phyloP scores from a whole-genome alignment of 768 basidiomycete species.

The Austroboletus festivus region DNA sequence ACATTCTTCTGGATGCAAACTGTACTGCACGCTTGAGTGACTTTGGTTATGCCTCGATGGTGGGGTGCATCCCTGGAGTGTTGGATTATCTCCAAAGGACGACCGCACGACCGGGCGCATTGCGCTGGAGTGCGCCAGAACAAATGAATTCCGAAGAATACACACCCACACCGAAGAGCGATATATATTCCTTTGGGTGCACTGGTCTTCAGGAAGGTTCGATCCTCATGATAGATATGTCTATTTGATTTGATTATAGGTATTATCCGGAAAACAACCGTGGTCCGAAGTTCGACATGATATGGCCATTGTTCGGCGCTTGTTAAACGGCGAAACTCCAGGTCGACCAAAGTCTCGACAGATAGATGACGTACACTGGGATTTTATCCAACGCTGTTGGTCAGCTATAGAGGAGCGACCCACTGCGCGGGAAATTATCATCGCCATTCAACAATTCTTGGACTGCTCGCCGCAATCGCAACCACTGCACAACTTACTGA shows the following conservation, averaged over 20 bases:
- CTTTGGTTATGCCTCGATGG: conserved; percentile 36
- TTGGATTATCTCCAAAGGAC: conserved; percentile 2
- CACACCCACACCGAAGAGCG: not conserved
- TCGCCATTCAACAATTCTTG: not conserved
- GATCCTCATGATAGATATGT: not conserved
- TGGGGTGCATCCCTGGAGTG: not conserved
- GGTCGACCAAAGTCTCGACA: not conserved
- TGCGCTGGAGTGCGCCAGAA: conserved; percentile 43
- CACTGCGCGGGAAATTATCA: not conserved
- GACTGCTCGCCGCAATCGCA: no score
- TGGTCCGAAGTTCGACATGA: not conserved
- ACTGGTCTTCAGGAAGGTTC: conserved; percentile 23
- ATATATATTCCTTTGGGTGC: no score
- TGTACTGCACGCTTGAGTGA: conserved; percentile 40
- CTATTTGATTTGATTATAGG: conserved; percentile 15
- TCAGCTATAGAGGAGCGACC: not conserved
- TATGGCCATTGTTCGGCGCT: conserved; percentile 2
- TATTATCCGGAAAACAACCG: conserved; percentile 14
- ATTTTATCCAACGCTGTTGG: conserved; percentile 7
- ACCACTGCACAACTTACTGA: no score
- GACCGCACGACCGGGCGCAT: conserved; percentile 33
- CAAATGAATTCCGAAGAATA: conserved; percentile 20
- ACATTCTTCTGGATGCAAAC: conserved; percentile 13
- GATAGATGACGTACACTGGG: conserved; percentile 1
- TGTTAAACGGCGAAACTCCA: not conserved